These are phyloP conservation scores for Margaritispora aquatica DNA, from an alignment of 495 filamentous ascomycete species.

Conservation along the genomic window DNA sequence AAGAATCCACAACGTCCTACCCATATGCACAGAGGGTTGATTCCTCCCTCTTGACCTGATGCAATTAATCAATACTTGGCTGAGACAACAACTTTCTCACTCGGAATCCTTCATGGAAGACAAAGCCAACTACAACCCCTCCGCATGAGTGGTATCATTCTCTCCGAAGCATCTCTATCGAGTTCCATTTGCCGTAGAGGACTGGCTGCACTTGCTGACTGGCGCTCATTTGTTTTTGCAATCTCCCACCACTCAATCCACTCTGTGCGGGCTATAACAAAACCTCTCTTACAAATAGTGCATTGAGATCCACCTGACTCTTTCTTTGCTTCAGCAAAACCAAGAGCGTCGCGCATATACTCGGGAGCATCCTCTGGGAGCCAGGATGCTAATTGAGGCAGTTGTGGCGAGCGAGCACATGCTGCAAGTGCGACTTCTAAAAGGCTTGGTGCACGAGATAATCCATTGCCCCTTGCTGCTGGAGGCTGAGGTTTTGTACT, in stretches of 20 bases:
- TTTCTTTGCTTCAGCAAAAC: slow-evolving; percentile 30
- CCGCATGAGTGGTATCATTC: slow-evolving; percentile 53
- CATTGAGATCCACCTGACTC: slow-evolving; percentile 48
- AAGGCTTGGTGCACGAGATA: slow-evolving; percentile 24
- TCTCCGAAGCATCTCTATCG: slow-evolving; percentile 26
- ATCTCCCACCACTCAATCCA: slow-evolving; percentile 74
- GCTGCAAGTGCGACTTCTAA: slow-evolving; percentile 21
- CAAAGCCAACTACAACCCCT: slow-evolving; percentile 63
- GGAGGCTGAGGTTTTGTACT: slow-evolving; percentile 7
- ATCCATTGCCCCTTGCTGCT: background rate
- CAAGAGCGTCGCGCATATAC: slow-evolving; percentile 32
- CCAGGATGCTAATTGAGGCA: slow-evolving; percentile 12
- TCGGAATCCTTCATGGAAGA: slow-evolving; percentile 34
- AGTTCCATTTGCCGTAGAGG: slow-evolving; percentile 16
- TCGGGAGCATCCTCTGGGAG: slow-evolving; percentile 19
- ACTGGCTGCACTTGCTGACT: slow-evolving; percentile 13
- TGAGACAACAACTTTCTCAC: no score
- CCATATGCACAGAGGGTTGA: background rate
- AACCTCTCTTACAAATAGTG: slow-evolving; percentile 52
- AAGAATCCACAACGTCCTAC: background rate
- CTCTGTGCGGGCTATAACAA: slow-evolving; percentile 52
- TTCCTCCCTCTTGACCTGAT: no score
- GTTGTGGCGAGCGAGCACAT: slow-evolving; percentile 19
- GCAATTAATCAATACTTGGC: no score
- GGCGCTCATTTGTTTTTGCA: slow-evolving; percentile 8